Evolutionary conservation across 176 grass and related monocot genomes (phyloP), one percentile per base, ranked within the genome.

Genomic region (Eleusine indica): DNA sequence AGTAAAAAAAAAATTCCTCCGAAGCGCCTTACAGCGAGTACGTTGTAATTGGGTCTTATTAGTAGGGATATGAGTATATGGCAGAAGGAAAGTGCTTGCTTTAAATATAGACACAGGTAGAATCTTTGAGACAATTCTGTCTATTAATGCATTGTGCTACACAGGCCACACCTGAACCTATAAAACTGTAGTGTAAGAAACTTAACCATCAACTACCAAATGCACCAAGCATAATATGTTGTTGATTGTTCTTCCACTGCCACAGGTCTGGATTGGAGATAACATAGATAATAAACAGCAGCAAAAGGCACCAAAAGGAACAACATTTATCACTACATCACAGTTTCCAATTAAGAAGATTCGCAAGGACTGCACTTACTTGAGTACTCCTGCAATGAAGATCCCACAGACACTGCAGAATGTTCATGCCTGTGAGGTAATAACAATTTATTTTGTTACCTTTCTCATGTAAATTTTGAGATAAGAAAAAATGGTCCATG

Each of bases 241-340:
- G 16, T 40, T 77, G 58, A 54, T 65, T 60, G 80, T 43, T 15
- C 61, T 67, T 80, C 64, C 30, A 84, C 76, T 70, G 47, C 13
- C 77, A 85, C 67, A 97, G 87, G 78, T 94, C 5, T 93, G 92
- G 92, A 70, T 97, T 91, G 90, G 90, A 88, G 92, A 97, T 94
- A 82, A 25, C 66, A 44, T 97, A 87, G 86, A 88, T 68, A 83
- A 77, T 39, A 80, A 66, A 89, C 75, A 97, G 5, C 94, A 97
- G 84, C 46, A 19, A 64, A 93, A 4, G 67, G 92, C 92, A 82
- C 60, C 76, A 66, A 91, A 89, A 82, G 84, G 85, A 82, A 83
- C 88, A 4, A 40, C 52, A 28, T 89, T 94, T 76, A 80, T 97
- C 69, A 90, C 95, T 35, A 91, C 80, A 65, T 93, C 95, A 40